Percentiles rank a stretch among this genome's conserved stretches.
Conservation (phyloP, 2,329 filamentous ascomycete genomes). For the Ophiostoma triangulosporum region DNA sequence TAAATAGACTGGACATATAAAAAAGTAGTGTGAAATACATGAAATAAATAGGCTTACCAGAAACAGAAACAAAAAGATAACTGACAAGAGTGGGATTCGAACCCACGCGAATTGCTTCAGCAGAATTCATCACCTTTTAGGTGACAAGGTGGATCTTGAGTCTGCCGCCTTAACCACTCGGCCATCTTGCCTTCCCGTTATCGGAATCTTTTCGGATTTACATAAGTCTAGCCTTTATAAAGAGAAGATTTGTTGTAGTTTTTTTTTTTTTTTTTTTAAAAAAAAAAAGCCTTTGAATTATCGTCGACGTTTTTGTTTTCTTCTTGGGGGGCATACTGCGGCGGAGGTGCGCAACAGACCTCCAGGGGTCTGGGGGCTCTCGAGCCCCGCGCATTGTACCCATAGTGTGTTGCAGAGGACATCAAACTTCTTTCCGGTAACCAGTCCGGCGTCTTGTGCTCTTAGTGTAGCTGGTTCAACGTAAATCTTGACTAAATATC, state of each 20-base stretch:
- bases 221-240: not conserved
- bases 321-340: too few species aligned
- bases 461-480: too few species aligned
- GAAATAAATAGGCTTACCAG: not conserved
- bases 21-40: not conserved
- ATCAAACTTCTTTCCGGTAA: too few species aligned
- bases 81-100: conserved; percentile 4
- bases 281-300: too few species aligned
- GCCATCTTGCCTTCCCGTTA: conserved; percentile 1
- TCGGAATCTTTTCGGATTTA: not conserved
- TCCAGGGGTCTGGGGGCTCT: too few species aligned
- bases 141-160: conserved; percentile 1
- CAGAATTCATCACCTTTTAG: not conserved
- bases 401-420: too few species aligned
- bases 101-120: conserved; percentile 4
- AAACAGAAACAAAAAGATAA: not conserved
- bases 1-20: too few species aligned
- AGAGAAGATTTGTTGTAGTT: not conserved
- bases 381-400: too few species aligned
- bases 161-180: conserved; percentile 4
- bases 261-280: too few species aligned
- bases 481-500: too few species aligned
- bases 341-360: too few species aligned
- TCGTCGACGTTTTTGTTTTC: not conserved
- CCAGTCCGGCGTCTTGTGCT: too few species aligned